Evolutionary conservation across 305 asterid genomes (phyloP).

Genomic region (Solanum aculeatissimum): DNA sequence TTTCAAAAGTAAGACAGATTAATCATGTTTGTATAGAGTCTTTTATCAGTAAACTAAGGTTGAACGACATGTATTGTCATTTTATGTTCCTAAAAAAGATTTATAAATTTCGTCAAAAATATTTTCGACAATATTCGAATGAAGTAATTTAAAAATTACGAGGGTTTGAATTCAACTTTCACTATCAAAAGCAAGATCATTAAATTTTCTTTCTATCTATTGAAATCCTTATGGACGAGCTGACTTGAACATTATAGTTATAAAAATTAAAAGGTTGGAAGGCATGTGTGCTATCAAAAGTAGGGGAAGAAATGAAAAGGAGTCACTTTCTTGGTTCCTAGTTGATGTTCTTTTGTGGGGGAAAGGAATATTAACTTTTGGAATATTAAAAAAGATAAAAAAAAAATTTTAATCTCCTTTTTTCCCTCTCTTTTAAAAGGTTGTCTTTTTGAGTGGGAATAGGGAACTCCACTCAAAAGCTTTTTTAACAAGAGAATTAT

Average conservation of each 20-base stretch:
- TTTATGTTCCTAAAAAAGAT: background rate
- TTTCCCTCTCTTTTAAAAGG: conserved; percentile 41
- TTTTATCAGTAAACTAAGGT: background rate
- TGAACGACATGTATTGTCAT: background rate
- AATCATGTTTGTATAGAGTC: background rate
- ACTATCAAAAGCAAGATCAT: background rate
- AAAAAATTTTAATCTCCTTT: background rate
- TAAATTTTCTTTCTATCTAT: background rate
- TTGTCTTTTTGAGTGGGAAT: conserved; percentile 65
- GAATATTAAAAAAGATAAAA: conserved; percentile 33
- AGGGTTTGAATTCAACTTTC: background rate
- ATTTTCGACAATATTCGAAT: background rate
- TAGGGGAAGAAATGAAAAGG: conserved; percentile 54
- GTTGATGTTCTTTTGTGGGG: conserved; percentile 72
- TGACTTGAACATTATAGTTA: background rate
- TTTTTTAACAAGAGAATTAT: conserved; percentile 3
- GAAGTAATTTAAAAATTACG: background rate
- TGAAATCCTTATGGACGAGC: background rate
- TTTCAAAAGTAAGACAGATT: accelerated
- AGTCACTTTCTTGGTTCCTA: conserved; percentile 63
- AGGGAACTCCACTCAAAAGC: conserved; percentile 51
- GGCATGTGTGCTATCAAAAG: conserved; percentile 58
- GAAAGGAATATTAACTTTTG: conserved; percentile 43
- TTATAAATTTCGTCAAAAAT: accelerated
- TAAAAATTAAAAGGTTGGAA: background rate